Conservation (phyloP, 108 stramenopile genomes). For the Thalassiosira profunda region DNA sequence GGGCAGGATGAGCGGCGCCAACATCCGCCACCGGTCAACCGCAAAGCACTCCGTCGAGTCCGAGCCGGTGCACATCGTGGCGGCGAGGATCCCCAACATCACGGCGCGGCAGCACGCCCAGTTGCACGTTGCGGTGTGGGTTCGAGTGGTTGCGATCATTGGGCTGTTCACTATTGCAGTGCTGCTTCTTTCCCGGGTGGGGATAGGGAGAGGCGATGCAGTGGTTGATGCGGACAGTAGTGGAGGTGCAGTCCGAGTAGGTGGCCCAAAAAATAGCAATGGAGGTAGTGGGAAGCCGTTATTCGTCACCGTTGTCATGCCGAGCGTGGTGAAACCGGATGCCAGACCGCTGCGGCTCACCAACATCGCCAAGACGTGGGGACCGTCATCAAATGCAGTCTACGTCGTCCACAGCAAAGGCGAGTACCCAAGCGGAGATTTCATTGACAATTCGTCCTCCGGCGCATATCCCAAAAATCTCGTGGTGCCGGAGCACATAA, state of each 20-base stretch:
- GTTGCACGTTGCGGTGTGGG: constrained; percentile 32
- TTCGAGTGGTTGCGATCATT: constrained; percentile 21
- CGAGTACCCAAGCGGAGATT: constrained; percentile 62
- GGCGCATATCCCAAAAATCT: constrained; percentile 84
- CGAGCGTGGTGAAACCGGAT: constrained; percentile 83
- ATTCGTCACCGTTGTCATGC: constrained; percentile 77
- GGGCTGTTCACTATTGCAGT: constrained; percentile 14
- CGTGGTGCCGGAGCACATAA: constrained; percentile 66
- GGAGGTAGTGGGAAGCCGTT: constrained; percentile 20
- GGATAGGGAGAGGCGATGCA: neutral
- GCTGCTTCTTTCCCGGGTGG: constrained; percentile 13
- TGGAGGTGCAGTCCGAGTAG: neutral
- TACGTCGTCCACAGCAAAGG: constrained; percentile 59
- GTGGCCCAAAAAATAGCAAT: constrained; percentile 8
- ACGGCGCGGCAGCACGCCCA: constrained; percentile 9
- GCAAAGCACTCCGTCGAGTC: neutral
- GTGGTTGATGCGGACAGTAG: neutral
- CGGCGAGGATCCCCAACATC: neutral
- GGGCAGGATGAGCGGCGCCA: constrained; percentile 6
- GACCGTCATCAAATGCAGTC: constrained; percentile 63
- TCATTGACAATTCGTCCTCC: constrained; percentile 8
- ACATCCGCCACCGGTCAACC: constrained; percentile 21
- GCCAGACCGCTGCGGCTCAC: constrained; percentile 56
- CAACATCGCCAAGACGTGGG: constrained; percentile 89
- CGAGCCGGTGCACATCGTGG: neutral